Base-by-base conservation (phyloP, 192 early-diverging fungal genomes). In the Coemansia reversa region DNA sequence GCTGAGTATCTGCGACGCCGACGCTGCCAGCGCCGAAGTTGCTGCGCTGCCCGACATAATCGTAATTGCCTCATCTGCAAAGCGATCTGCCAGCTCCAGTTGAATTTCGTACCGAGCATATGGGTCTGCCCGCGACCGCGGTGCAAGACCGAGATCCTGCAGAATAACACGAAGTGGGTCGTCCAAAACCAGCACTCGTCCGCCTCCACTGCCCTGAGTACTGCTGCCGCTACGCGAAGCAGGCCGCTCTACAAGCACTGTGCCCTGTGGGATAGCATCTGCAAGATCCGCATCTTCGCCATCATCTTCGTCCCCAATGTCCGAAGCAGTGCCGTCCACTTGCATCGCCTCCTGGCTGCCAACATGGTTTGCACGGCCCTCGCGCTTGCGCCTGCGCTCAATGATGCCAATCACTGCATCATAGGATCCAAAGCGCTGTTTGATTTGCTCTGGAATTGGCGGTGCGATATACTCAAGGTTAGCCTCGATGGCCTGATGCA, bases 401-500 rank as follows among this genome's bases (percentile, higher is more conserved):
- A 82, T 82, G 24, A 76, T 76, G 49, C 79, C 66, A 27, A 77
- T 74, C 42, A 82, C 79, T 0, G 74, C 75, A 52, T 82, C 79
- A 58, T 82, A 82, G 12, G 74, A 76, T 6, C 74, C 74, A 55
- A 82, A 82, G 32, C 70, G 63, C 68, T 82, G 79, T 62, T 74
- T 73, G 75, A 82, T 73, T 58, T 82, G 79, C 50, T 76, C 75
- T 5, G 81, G 81, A 19, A 78, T 75, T 22, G 81, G 78, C 18
- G 85, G 85, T 12, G 83, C 87, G 23, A 98, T 75, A 29, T 87
- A 84, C 30, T 93, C 88, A 22, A 98, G 75, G 67, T 93, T 90
- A 35, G 95, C 86, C 28, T 87, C 74, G 5, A 99, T 65, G 55
- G 89, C 86, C 55, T 84, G 83, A 72, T 99, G 98, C 62, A 96